Evolutionary conservation across 352 stramenopile genomes (phyloP).

Genomic region (Phytopythium montanum): DNA sequence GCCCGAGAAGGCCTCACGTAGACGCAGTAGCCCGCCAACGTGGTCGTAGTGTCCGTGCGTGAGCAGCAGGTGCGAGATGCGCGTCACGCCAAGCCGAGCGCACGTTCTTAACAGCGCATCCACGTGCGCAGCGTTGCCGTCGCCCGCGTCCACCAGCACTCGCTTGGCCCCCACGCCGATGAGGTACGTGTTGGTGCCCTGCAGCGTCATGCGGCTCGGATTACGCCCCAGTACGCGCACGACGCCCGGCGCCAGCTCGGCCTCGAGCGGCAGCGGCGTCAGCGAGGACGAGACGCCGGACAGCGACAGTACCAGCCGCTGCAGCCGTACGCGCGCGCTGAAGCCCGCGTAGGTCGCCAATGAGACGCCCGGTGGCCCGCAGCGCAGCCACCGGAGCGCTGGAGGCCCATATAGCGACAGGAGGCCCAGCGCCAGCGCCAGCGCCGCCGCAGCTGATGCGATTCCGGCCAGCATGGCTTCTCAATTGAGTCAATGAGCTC

Average conservation of each 20-base stretch:
- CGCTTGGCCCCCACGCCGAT: conserved; percentile 58
- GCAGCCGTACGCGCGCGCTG: conserved; percentile 32
- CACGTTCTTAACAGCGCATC: conserved; percentile 38
- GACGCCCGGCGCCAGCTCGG: conserved; percentile 38
- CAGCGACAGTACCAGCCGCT: conserved; percentile 36
- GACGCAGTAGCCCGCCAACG: conserved; percentile 70
- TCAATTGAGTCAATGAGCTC: too few relatives aligned
- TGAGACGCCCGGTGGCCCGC: conserved; percentile 17
- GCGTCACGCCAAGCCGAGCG: conserved; percentile 27
- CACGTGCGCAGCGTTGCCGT: conserved; percentile 64
- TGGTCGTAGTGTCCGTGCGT: conserved; percentile 91
- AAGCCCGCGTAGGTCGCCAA: conserved; percentile 36
- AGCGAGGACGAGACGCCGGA: conserved; percentile 41
- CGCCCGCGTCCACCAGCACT: conserved; percentile 77
- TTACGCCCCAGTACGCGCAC: conserved; percentile 82
- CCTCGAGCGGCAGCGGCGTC: conserved; percentile 35
- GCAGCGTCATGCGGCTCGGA: conserved; percentile 85
- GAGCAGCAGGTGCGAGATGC: conserved; percentile 78
- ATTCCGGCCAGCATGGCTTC: not conserved
- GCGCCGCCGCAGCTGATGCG: not conserved
- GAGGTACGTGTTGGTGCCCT: conserved; percentile 90
- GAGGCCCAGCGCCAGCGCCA: conserved; percentile 1
- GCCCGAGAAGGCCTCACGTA: conserved; percentile 48
- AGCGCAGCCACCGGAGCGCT: not conserved
- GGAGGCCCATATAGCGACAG: conserved; percentile 1